Evolutionary conservation across 2,329 filamentous ascomycete genomes (phyloP).

Genomic region (Hirsutella thompsonii): DNA sequence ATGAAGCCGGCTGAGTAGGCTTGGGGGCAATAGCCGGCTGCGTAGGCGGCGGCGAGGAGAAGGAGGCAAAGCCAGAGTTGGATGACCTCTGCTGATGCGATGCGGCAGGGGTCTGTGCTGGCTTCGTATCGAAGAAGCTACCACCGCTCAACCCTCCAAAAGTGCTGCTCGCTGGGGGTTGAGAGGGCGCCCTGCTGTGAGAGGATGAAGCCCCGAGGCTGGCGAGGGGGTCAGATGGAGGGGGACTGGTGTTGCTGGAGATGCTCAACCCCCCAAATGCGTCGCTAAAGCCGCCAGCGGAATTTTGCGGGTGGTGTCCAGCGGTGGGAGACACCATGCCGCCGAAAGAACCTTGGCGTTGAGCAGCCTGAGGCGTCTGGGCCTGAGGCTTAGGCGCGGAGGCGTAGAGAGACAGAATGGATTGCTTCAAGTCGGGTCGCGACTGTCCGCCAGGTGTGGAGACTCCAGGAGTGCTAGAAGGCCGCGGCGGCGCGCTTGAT

Average conservation of each 20-base stretch:
- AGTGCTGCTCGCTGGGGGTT: constrained; percentile 23
- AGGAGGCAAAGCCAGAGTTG: constrained; percentile 50
- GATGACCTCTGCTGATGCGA: constrained; percentile 37
- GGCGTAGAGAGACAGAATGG: constrained; percentile 89
- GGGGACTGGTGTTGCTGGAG: constrained; percentile 25
- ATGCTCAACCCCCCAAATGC: constrained; percentile 47
- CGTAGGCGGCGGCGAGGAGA: constrained; percentile 30
- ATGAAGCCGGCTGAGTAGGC: constrained; percentile 32
- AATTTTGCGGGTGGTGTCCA: constrained; percentile 34
- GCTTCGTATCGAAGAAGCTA: constrained; percentile 69
- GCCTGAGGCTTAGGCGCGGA: constrained; percentile 67
- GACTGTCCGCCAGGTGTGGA: constrained; percentile 51
- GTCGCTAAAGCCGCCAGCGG: constrained; percentile 58
- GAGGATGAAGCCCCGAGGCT: constrained; percentile 32
- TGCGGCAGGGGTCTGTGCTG: constrained; percentile 37
- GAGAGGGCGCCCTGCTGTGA: constrained; percentile 19
- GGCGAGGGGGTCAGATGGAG: constrained; percentile 44
- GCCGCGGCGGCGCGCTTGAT: constrained; percentile 57
- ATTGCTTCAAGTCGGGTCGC: constrained; percentile 89
- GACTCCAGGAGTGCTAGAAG: constrained; percentile 67
- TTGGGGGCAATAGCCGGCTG: constrained; percentile 20
- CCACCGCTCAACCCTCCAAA: constrained; percentile 54
- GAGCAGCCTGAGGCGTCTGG: constrained; percentile 35
- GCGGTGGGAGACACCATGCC: constrained; percentile 47
- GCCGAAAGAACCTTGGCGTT: constrained; percentile 51